Base-by-base conservation (phyloP, 345 rosid species). In the Eucalyptus polyanthemos region DNA sequence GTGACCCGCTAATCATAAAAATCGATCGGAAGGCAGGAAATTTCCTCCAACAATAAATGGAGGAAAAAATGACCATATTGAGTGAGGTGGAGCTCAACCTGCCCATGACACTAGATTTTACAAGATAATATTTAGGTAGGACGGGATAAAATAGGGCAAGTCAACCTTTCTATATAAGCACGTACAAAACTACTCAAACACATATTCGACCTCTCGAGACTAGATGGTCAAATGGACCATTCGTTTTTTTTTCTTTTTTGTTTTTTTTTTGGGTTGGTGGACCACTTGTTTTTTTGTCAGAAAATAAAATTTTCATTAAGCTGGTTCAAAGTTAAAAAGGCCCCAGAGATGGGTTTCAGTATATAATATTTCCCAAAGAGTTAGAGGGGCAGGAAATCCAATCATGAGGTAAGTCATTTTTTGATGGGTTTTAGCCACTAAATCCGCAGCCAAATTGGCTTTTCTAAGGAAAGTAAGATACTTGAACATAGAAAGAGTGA, bases 131-230 rank as follows among this genome's bases (percentile, higher is more conserved):
- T 60, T 5, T 60, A 60, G 67, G 1, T 25, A 58, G n/a, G n/a
- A 50, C 19, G 0, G 0, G 0, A 50, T 0, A 50, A 50, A 50
- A 50, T 25, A 22, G 31, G 31, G 14, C 67, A 27, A 1, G 14
- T 60, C n/a, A 4, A 60, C 31, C 16, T 12, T 62, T 62, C 69
- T 62, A 13, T 62, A 3, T 11, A 29, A 62, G 69, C 69, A 27
- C 4, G 16, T 62, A 27, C 31, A 62, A 11, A 62, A 6, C 16
- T 27, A 8, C 69, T 62, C 69, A 27, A 62, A 62, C 8, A 14
- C 69, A 29, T 27, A 0, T 62, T 62, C 16, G 69, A 62, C 69
- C 69, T 13, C 69, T 62, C 8, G 0, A 62, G 69, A 4, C 69
- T 27, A 60, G 69, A 27, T 62, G 16, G 31, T 62, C 17, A 62